Evolutionary conservation across 495 filamentous ascomycete species (phyloP).

Genomic region (Hyaloscypha bicolor): DNA sequence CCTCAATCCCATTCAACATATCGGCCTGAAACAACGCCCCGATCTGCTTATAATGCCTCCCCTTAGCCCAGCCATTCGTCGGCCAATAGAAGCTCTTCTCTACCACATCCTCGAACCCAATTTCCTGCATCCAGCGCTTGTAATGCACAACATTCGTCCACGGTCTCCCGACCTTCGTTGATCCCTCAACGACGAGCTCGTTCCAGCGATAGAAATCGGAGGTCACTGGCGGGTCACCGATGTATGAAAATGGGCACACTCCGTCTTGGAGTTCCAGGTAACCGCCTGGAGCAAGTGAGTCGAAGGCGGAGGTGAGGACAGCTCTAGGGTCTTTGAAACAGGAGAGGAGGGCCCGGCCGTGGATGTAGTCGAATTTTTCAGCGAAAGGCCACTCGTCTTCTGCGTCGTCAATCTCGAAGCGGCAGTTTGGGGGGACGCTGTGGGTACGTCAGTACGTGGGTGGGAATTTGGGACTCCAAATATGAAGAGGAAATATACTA

Average conservation of each 20-base stretch:
- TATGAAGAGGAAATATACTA: neutral
- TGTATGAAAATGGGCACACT: slow-evolving; percentile 34
- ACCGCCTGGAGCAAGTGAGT: slow-evolving; percentile 45
- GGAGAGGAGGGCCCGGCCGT: slow-evolving; percentile 24
- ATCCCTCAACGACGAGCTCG: slow-evolving; percentile 36
- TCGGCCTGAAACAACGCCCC: slow-evolving; percentile 30
- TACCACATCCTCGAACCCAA: slow-evolving; percentile 42
- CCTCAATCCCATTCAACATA: slow-evolving; percentile 36
- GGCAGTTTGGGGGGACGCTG: slow-evolving; percentile 34
- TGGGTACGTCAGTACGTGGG: neutral
- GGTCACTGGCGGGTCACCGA: slow-evolving; percentile 39
- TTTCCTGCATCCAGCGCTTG: slow-evolving; percentile 46
- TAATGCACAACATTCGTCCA: slow-evolving; percentile 22
- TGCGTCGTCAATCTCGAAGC: slow-evolving; percentile 38
- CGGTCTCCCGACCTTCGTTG: slow-evolving; percentile 9
- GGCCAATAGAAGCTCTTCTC: slow-evolving; percentile 23
- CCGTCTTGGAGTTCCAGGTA: slow-evolving; percentile 49
- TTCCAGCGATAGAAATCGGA: slow-evolving; percentile 29
- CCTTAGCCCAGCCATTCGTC: slow-evolving; percentile 17
- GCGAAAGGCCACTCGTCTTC: slow-evolving; percentile 38
- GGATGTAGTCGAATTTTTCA: slow-evolving; percentile 38
- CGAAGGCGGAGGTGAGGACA: slow-evolving; percentile 13
- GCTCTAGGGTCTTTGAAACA: slow-evolving; percentile 17
- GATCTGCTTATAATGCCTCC: slow-evolving; percentile 33
- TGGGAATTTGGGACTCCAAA: neutral